Evolutionary conservation across 176 grass and related monocot genomes (phyloP), one percentile per base, ranked within the genome.

Genomic region (Olyra latifolia): DNA sequence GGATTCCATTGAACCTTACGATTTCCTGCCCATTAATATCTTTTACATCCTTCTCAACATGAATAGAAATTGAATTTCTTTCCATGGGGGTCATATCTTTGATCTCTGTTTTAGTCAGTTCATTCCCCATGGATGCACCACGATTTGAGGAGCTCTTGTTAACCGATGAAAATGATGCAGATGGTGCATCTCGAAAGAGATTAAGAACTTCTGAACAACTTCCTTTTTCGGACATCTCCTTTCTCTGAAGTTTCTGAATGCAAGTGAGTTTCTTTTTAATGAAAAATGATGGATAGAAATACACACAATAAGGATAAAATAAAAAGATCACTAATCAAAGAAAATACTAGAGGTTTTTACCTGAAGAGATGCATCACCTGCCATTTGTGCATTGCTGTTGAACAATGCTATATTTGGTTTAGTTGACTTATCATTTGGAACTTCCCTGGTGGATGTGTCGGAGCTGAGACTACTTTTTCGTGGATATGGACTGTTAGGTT

Each of bases 401-500:
- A 32, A 56, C 40, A 74, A 77, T 47, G 25, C 66, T 43, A 90
- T 23, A 70, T 75, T 78, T 80, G 88, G 74, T 84, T 84, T 94
- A 86, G 82, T 67, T 72, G 79, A 61, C 56, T 86, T 85, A 35
- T 76, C 82, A 80, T 73, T 90, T 72, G 65, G 20, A 78, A 56
- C 60, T 79, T 91, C 80, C 48, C 67, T 62, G 28, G 66, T 53
- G 48, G 40, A 22, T 84, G 86, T 63, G 9, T 78, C 80, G 24
- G 80, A 77, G 46, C 59, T 77, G 49, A 83, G 75, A 71, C 83
- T 50, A 54, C 59, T 65, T 82, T 95, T 98, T 74, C 92, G 90
- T 66, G 92, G 96, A 91, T 98, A 95, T 83, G 90, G 90, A 80
- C 61, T 79, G 84, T 85, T 95, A 78, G 96, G 90, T 75, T 98